These are phyloP conservation scores for Alloteropsis semialata DNA, from an alignment of 176 grass and related monocot genomes.

Conservation along the genomic window DNA sequence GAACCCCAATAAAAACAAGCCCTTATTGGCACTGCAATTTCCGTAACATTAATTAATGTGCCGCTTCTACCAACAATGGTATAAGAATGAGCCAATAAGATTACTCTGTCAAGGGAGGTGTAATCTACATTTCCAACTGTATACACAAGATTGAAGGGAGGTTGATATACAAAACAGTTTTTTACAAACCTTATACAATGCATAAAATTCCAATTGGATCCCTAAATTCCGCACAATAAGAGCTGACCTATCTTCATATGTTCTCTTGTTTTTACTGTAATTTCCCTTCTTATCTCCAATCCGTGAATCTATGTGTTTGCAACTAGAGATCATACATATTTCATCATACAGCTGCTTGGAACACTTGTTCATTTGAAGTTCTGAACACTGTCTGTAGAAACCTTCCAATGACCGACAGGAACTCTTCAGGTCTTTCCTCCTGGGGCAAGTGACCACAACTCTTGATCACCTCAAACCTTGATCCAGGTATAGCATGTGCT, in stretches of 20 bases:
- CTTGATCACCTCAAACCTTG: conserved; percentile 69
- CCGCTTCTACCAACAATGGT: neutral
- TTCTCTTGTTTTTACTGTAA: neutral
- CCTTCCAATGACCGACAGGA: conserved; percentile 48
- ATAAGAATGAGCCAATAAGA: neutral
- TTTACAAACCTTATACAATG: neutral
- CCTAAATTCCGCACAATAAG: neutral
- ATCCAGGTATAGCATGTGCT: conserved; percentile 54
- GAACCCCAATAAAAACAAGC: neutral
- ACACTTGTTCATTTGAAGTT: conserved; percentile 28
- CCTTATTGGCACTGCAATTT: neutral
- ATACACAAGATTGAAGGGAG: neutral
- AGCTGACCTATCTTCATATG: neutral
- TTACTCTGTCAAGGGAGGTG: neutral
- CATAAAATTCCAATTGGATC: neutral
- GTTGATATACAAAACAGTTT: neutral
- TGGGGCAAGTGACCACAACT: conserved; percentile 86
- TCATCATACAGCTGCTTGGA: conserved; percentile 39
- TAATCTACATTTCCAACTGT: neutral
- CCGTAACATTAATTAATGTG: neutral
- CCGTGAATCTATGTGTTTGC: neutral
- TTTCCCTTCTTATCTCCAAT: neutral
- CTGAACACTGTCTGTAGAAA: conserved; percentile 61
- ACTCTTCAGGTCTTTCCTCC: conserved; percentile 81
- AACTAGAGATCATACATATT: neutral